Conservation (phyloP, 164 flowering plant genomes). For the Nymphaea colorata region DNA sequence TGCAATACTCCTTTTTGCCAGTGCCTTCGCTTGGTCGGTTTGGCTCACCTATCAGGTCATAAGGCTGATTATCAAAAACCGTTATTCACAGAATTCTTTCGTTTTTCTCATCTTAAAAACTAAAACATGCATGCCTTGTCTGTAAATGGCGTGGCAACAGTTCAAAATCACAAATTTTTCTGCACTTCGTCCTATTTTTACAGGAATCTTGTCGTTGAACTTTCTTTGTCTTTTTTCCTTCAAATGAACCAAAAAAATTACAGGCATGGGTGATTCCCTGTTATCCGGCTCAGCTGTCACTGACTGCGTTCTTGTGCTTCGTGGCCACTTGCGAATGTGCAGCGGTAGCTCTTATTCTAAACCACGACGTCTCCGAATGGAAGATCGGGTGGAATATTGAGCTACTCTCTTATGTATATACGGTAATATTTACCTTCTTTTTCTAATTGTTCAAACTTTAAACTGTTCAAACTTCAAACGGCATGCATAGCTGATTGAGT, state of each 20-base stretch:
- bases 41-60: background rate
- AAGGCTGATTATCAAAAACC: too few species aligned
- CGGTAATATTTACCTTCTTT: conserved; percentile 28
- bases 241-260: background rate
- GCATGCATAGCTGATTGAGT: too few species aligned
- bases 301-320: conserved; percentile 54
- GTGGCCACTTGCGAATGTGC: conserved; percentile 54
- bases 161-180: too few species aligned
- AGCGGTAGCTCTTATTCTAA: conserved; percentile 45
- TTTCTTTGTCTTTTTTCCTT: too few species aligned
- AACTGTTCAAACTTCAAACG: too few species aligned
- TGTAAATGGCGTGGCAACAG: too few species aligned
- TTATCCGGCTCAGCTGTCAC: conserved; percentile 80
- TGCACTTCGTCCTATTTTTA: too few species aligned
- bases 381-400: conserved; percentile 64
- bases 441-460: too few species aligned
- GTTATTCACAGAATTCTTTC: too few species aligned
- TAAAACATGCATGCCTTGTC: too few species aligned
- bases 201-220: too few species aligned
- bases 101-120: too few species aligned
- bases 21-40: background rate
- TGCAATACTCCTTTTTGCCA: background rate
- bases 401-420: conserved; percentile 64
- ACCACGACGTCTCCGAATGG: conserved; percentile 52
- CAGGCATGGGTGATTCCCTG: conserved; percentile 28